phyloP scores from a whole-genome alignment of 495 filamentous ascomycete genomes.

The Tetracladium setigerum region DNA sequence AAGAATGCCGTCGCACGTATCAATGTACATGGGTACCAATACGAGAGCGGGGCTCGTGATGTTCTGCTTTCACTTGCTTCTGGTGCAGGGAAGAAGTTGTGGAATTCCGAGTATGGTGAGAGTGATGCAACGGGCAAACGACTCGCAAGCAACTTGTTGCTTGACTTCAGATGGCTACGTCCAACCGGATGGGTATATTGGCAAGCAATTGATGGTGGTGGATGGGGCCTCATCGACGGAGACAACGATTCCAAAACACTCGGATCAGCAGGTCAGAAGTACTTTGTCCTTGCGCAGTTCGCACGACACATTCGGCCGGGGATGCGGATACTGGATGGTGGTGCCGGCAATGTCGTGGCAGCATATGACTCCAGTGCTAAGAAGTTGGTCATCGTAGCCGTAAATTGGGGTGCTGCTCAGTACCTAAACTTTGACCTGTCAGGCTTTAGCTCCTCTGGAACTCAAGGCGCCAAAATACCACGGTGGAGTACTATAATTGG shows the following conservation, averaged over 20 bases:
- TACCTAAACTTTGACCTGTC: constrained; percentile 30
- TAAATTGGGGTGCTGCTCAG: constrained; percentile 29
- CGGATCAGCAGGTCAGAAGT: constrained; percentile 25
- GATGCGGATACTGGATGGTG: constrained; percentile 29
- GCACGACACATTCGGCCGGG: constrained; percentile 27
- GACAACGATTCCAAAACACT: constrained; percentile 25
- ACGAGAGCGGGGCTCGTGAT: constrained; percentile 22
- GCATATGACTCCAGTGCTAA: constrained; percentile 25
- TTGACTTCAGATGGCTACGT: constrained; percentile 29
- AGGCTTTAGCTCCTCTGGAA: constrained; percentile 19
- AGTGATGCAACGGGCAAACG: constrained; percentile 24
- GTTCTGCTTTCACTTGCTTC: constrained; percentile 17
- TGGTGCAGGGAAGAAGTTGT: constrained; percentile 23
- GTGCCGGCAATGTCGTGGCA: constrained; percentile 25
- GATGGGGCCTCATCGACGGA: constrained; percentile 29
- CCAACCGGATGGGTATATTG: constrained; percentile 35
- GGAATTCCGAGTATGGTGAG: constrained; percentile 35
- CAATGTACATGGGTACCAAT: constrained; percentile 34
- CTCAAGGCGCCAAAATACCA: constrained; percentile 23
- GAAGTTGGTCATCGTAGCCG: constrained; percentile 30
- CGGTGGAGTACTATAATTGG: constrained; percentile 29
- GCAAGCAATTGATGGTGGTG: constrained; percentile 29
- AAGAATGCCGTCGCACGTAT: constrained; percentile 20
- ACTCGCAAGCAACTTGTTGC: constrained; percentile 26
- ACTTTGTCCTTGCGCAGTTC: constrained; percentile 30